Base-by-base conservation (phyloP, 75 land plant genomes). In the Selaginella tamariscina region DNA sequence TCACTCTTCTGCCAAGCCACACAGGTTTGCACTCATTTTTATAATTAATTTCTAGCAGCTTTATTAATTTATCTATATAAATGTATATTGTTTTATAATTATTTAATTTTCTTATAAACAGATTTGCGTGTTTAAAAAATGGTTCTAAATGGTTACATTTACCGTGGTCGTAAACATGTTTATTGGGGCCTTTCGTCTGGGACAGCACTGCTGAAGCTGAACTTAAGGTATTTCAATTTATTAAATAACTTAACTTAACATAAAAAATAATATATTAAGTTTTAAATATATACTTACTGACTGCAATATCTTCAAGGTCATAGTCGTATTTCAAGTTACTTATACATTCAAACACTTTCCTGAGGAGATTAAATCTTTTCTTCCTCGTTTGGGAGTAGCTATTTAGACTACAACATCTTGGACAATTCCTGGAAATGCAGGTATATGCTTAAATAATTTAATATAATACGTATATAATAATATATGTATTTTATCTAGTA, bases 171-270 rank as follows among this genome's bases (percentile, higher is more conserved):
- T 33, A 94, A 94, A 56, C 98, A 95, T 60, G 96, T 94, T 55
- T 96, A 94, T 70, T 94, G 98, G 98, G 89, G 98, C 78, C 98
- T 96, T 13, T 94, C 98, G 24, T 90, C 98, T 30, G 82, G 88
- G 29, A 89, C 98, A 30, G 98, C 98, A 67, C 86, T 75, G 98
- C 98, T 27, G 98, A 94, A 75, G 98, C 98, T 67, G 98, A 94
- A 66, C 79, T 94, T 67, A 96, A 94, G 90, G 95, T 92, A 75
- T 55, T 29, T 57, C 30, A 30, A 32, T 39, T 23, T 30, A 29
- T 39, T 24, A 27, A 55, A 29, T 15, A 9, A 8, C 67, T 66
- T 11, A 13, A n/a, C n/a, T n/a, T n/a, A n/a, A n/a, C n/a, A n/a
- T n/a, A n/a, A n/a, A n/a, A n/a, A n/a, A n/a, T n/a, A n/a, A n/a